These are phyloP conservation scores for Apophysomyces trapeziformis DNA, from an alignment of 371 early-diverging fungal species.

Conservation along the genomic window DNA sequence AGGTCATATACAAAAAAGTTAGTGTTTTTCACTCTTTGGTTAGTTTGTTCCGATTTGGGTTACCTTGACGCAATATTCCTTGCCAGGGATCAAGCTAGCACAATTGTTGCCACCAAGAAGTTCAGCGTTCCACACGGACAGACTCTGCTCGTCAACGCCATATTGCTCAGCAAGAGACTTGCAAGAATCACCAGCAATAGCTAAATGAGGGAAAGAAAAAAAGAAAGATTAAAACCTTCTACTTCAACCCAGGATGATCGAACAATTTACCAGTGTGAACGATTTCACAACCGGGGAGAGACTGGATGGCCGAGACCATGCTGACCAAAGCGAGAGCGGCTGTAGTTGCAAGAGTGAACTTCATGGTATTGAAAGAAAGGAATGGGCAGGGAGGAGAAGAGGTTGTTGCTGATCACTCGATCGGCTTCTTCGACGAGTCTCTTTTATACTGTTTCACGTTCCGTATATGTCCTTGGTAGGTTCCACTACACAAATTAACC, in stretches of 20 bases:
- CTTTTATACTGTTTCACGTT: not conserved
- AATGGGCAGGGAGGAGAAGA: slow-evolving; percentile 18
- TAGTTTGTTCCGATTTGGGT: not conserved
- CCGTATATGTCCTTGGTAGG: not conserved
- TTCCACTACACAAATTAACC: not conserved
- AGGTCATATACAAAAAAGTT: not conserved
- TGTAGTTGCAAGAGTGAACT: slow-evolving; percentile 29
- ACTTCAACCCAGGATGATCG: not conserved
- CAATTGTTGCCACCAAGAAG: slow-evolving; percentile 11
- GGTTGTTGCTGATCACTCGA: not conserved
- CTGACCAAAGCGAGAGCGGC: slow-evolving; percentile 24
- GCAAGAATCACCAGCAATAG: slow-evolving; percentile 23
- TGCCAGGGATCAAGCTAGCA: slow-evolving; percentile 13
- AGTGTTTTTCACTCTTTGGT: not conserved
- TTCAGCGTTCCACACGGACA: slow-evolving; percentile 26
- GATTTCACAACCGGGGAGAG: slow-evolving; percentile 14
- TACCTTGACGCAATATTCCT: slow-evolving; percentile 25
- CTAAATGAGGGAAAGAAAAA: not conserved
- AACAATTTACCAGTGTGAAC: slow-evolving; percentile 23
- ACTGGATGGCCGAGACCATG: slow-evolving; percentile 20
- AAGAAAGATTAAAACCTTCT: too few relatives aligned
- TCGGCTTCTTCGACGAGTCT: not conserved
- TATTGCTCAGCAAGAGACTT: slow-evolving; percentile 16
- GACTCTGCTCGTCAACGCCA: not conserved
- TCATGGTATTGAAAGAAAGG: slow-evolving; percentile 33